Conservation (phyloP, 2,329 filamentous ascomycete species). For the Sporothrix inflata region DNA sequence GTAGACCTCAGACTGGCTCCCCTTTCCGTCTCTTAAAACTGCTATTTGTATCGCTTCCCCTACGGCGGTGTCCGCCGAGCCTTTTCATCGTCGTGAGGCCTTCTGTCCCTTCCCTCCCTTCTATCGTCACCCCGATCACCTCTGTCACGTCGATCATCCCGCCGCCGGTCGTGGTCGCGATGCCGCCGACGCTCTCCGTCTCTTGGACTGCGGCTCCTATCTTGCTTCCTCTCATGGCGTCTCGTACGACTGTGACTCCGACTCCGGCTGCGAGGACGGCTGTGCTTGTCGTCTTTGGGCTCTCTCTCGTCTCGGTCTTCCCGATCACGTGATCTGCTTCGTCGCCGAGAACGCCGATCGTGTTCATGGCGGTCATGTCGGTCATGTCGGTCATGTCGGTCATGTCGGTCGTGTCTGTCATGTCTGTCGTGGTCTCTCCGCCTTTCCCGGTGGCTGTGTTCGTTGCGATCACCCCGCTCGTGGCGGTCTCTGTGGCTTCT, state of each 20-base stretch:
- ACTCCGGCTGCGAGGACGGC: conserved; percentile 20
- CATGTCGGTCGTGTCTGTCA: neutral
- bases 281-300: neutral
- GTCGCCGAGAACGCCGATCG: neutral
- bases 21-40: no score
- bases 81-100: neutral
- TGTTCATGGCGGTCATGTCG: neutral
- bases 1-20: no score
- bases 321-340: neutral
- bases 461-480: neutral
- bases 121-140: neutral
- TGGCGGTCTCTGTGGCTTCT: neutral
- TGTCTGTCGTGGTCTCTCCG: neutral
- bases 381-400: conserved; percentile 29
- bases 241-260: neutral
- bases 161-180: neutral
- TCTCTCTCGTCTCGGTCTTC: neutral
- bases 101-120: neutral
- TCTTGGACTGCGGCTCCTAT: neutral
- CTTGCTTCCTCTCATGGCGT: neutral
- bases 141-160: neutral
- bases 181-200: neutral
- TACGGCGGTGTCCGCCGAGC: neutral
- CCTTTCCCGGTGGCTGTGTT: conserved; percentile 5
- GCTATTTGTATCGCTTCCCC: no score